Evolutionary conservation across 345 rosid genomes (phyloP).

Genomic region (Noccaea bulbosa): DNA sequence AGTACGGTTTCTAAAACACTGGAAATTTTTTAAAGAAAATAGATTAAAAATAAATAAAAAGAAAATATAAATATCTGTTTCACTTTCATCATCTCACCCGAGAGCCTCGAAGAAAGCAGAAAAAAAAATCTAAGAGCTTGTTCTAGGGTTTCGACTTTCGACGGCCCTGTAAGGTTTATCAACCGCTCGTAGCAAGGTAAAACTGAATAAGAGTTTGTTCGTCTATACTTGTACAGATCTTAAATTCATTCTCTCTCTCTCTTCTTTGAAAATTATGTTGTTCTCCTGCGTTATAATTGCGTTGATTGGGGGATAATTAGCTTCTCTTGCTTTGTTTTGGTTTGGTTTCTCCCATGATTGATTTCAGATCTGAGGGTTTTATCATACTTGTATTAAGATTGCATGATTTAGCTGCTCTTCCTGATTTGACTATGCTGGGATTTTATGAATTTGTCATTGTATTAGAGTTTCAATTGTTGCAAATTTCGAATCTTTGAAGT

Average conservation of each 20-base stretch:
- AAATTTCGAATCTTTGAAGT: neutral
- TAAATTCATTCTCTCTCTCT: slow-evolving; percentile 14
- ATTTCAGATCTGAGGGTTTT: slow-evolving; percentile 32
- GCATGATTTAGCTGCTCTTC: neutral
- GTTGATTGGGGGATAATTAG: neutral
- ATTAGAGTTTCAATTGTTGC: neutral
- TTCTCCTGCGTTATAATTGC: neutral
- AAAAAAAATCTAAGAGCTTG: slow-evolving; percentile 5
- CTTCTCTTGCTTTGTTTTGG: slow-evolving; percentile 4
- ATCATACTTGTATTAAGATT: neutral
- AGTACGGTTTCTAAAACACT: no score
- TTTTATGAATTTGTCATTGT: neutral
- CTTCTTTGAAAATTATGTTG: neutral
- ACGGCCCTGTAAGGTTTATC: slow-evolving; percentile 24
- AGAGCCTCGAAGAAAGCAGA: slow-evolving; percentile 32
- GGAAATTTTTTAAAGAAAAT: no score
- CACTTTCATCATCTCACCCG: neutral
- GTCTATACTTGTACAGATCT: neutral
- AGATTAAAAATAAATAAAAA: neutral
- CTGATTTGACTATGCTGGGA: neutral
- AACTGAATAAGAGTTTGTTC: neutral
- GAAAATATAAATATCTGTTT: neutral
- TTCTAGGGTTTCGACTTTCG: slow-evolving; percentile 37
- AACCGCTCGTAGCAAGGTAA: neutral
- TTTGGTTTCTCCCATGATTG: neutral